Evolutionary conservation across 768 basidiomycete genomes (phyloP).

Genomic region (Pleurotus eryngii): DNA sequence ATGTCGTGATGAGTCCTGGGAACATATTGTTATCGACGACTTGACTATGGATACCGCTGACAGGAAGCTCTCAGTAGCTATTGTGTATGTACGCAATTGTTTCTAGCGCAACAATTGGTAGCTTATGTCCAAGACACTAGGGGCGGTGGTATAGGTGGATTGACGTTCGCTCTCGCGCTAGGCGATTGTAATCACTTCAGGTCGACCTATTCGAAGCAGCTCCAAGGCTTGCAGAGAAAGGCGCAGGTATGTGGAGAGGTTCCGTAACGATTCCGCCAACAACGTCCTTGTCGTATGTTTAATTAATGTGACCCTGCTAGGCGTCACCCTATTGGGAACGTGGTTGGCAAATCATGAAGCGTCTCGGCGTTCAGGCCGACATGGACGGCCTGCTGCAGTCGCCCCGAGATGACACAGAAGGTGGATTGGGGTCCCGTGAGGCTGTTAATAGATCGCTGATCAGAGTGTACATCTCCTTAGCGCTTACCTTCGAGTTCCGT

Average conservation of each 20-base stretch:
- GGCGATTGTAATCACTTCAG: slow-evolving; percentile 22
- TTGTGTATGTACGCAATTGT: slow-evolving; percentile 11
- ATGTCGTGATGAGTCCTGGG: not conserved
- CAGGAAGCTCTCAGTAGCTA: slow-evolving; percentile 8
- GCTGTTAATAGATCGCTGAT: too few species aligned
- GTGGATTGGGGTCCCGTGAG: not conserved
- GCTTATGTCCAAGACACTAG: slow-evolving; percentile 11
- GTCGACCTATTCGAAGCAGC: slow-evolving; percentile 41
- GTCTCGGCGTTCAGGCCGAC: slow-evolving; percentile 16
- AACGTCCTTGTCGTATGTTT: not conserved
- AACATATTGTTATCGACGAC: not conserved
- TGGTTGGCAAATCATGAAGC: slow-evolving; percentile 26
- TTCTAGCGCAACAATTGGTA: not conserved
- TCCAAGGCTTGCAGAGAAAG: slow-evolving; percentile 30
- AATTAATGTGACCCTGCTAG: slow-evolving; percentile 19
- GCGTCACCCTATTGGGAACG: slow-evolving; percentile 28
- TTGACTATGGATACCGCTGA: not conserved
- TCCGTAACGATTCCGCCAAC: slow-evolving; percentile 9
- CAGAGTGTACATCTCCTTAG: slow-evolving; percentile 1
- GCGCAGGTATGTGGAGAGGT: slow-evolving; percentile 26
- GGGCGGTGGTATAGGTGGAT: slow-evolving; percentile 28
- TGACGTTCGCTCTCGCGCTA: slow-evolving; percentile 23
- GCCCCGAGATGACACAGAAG: not conserved
- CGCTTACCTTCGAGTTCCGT: slow-evolving; percentile 22
- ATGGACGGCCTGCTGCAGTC: not conserved